Evolutionary conservation across 441 rosid genomes (phyloP).

Genomic region (Pelargonium myrrhifolium): DNA sequence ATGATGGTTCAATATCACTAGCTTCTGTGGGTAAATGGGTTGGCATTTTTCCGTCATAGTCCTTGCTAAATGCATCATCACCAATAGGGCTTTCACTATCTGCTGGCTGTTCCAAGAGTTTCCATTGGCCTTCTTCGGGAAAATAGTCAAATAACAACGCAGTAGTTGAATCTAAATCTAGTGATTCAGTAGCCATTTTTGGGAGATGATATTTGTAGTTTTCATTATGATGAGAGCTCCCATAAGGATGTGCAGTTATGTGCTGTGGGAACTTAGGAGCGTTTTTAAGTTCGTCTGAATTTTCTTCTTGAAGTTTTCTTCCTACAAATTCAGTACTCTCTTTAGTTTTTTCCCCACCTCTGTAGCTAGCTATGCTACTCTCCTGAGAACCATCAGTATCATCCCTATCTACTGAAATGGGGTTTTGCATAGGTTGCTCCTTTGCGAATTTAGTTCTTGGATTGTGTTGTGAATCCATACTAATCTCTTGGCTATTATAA

Average conservation of each 20-base stretch:
- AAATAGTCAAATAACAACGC: constrained; percentile 75
- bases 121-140: constrained; percentile 95
- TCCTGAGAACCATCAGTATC: constrained; percentile 18
- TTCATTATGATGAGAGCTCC: constrained; percentile 34
- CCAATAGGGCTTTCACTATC: constrained; percentile 28
- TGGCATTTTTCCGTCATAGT: constrained; percentile 21
- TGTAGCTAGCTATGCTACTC: constrained; percentile 12
- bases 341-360: constrained; percentile 17
- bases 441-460: constrained; percentile 26
- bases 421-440: constrained; percentile 22
- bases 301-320: constrained; percentile 29
- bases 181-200: constrained; percentile 40
- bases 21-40: constrained; percentile 25
- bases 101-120: constrained; percentile 67
- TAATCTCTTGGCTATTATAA: constrained; percentile 17
- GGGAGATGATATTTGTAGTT: constrained; percentile 40
- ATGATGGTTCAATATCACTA: constrained; percentile 59
- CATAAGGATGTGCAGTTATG: constrained; percentile 25
- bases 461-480: constrained; percentile 16
- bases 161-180: constrained; percentile 65
- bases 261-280: too few relatives aligned
- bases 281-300: too few relatives aligned
- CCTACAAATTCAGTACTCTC: constrained; percentile 30
- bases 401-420: constrained; percentile 14
- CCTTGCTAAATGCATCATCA: constrained; percentile 26